Evolutionary conservation across 441 rosid species (phyloP).

Genomic region (Pelargonium cotyledonis): DNA sequence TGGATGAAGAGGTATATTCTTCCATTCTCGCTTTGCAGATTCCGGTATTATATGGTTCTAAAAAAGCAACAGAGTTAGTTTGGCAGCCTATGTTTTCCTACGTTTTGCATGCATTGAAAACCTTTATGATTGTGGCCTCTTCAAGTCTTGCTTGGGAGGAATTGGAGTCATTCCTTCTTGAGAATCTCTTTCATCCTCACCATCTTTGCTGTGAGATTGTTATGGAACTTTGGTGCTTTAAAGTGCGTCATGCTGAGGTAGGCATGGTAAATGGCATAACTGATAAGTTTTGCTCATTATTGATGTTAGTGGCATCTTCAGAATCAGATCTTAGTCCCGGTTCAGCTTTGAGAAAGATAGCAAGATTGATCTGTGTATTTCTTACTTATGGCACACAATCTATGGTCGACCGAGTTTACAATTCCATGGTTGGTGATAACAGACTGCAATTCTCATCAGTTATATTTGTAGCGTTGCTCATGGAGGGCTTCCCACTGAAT

Average conservation of each 20-base stretch:
- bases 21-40: constrained; percentile 54
- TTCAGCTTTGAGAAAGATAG: constrained; percentile 62
- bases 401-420: constrained; percentile 47
- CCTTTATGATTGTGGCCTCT: constrained; percentile 54
- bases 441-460: constrained; percentile 38
- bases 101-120: constrained; percentile 58
- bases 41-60: constrained; percentile 51
- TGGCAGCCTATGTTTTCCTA: constrained; percentile 67
- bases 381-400: constrained; percentile 46
- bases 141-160: constrained; percentile 62
- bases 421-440: constrained; percentile 31
- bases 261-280: constrained; percentile 38
- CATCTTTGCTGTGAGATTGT: constrained; percentile 69
- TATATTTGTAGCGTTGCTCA: constrained; percentile 48
- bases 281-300: constrained; percentile 44
- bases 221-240: constrained; percentile 78
- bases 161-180: constrained; percentile 50
- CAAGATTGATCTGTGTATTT: constrained; percentile 54
- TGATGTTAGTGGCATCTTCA: constrained; percentile 44
- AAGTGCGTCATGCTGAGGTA: constrained; percentile 52
- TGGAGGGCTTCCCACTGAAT: constrained; percentile 71
- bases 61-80: constrained; percentile 36
- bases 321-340: constrained; percentile 41
- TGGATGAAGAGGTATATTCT: constrained; percentile 56
- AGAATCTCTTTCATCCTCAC: constrained; percentile 79